phyloP scores from a whole-genome alignment of 2,329 filamentous ascomycete species.

The Botrytis fabae region DNA sequence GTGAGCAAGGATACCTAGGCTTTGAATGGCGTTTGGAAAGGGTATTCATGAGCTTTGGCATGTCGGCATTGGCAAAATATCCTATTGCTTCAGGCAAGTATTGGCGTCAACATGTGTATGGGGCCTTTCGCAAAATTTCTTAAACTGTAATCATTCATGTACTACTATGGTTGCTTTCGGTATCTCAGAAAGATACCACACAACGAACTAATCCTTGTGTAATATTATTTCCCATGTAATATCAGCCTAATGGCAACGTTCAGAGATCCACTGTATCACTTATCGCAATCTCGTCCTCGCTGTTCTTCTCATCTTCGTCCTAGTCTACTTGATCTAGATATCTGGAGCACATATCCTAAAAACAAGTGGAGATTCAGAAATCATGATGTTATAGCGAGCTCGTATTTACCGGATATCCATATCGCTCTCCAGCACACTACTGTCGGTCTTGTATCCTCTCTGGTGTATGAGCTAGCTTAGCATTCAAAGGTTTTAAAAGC shows the following conservation, averaged over 20 bases:
- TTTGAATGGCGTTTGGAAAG: constrained; percentile 16
- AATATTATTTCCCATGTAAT: not conserved
- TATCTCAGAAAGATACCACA: constrained; percentile 9
- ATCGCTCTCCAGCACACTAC: too few species aligned
- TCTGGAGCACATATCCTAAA: too few species aligned
- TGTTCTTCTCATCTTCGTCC: not conserved
- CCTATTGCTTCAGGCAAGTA: constrained; percentile 3
- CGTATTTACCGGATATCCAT: too few species aligned
- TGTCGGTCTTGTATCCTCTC: too few species aligned
- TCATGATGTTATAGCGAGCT: too few species aligned
- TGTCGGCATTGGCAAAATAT: constrained; percentile 12
- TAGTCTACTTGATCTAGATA: too few species aligned
- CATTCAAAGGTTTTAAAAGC: too few species aligned
- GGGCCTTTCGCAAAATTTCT: constrained; percentile 1
- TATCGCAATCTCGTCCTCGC: not conserved
- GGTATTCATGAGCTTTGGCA: constrained; percentile 6
- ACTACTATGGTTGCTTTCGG: not conserved
- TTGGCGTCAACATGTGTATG: constrained; percentile 9
- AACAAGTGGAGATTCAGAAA: too few species aligned
- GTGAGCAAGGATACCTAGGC: constrained; percentile 15
- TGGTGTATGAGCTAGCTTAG: too few species aligned
- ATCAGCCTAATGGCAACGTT: not conserved
- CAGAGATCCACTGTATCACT: not conserved
- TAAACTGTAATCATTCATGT: constrained; percentile 21
- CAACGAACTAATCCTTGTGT: constrained; percentile 3